These are phyloP conservation scores for Mortierella sp. DNA, from an alignment of 371 early-diverging fungal genomes.

Conservation along the genomic window DNA sequence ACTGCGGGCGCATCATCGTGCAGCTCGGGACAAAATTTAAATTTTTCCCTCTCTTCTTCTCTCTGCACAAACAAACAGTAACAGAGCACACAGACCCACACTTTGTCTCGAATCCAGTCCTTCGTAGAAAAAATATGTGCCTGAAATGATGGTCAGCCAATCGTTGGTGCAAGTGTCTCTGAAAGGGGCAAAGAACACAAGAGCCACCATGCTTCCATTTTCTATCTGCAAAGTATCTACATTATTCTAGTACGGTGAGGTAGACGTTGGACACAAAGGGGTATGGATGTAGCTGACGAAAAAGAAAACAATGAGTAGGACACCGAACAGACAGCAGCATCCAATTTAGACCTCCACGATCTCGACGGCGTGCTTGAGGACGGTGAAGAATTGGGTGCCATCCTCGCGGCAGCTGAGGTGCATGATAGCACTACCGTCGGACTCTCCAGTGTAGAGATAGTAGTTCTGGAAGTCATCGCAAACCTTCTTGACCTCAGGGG, in stretches of 20 bases:
- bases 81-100: background rate
- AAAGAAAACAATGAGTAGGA: no score
- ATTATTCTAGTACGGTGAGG: no score
- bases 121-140: no score
- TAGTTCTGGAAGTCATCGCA: conserved; percentile 79
- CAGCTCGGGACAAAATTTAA: background rate
- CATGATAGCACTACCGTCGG: conserved; percentile 88
- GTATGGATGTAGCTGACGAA: no score
- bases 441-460: conserved; percentile 87
- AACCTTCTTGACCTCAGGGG: conserved; percentile 82
- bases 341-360: conserved; percentile 71
- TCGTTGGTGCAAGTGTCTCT: no score
- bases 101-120: background rate
- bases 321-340: background rate
- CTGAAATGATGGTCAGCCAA: no score
- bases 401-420: conserved; percentile 96
- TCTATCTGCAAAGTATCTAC: no score
- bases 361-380: conserved; percentile 94
- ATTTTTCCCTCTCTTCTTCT: background rate
- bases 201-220: no score
- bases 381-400: conserved; percentile 92
- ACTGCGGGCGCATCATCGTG: conserved; percentile 13
- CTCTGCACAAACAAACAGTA: background rate
- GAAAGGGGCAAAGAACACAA: no score
- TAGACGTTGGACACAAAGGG: no score